A percentile compares a stretch with the other conserved stretches of the same genome.
phyloP scores from a whole-genome alignment of 257 asterid species.

The Euphrasia confusa region DNA sequence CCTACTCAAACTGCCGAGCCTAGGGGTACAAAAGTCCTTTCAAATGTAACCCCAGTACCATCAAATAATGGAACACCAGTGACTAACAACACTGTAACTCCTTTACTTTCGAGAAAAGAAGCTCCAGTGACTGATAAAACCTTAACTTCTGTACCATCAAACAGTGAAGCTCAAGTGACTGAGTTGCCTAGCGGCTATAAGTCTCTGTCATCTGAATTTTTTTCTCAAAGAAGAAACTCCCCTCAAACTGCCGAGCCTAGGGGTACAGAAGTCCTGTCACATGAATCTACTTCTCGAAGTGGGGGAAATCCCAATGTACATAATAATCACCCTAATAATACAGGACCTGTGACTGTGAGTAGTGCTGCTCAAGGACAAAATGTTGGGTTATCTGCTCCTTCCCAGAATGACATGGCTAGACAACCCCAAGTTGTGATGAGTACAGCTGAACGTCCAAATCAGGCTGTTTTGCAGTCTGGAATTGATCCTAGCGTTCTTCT shows the following conservation, averaged over 20 bases:
- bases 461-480: conserved; percentile 27
- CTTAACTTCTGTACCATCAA: conserved; percentile 20
- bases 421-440: conserved; percentile 22
- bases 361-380: conserved; percentile 22
- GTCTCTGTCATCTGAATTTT: conserved; percentile 25
- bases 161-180: conserved; percentile 18
- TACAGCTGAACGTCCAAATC: conserved; percentile 31
- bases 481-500: conserved; percentile 27
- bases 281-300: conserved; percentile 31
- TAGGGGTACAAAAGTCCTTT: conserved; percentile 14
- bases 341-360: conserved; percentile 20
- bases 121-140: conserved; percentile 27
- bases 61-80: conserved; percentile 29
- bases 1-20: conserved; percentile 34
- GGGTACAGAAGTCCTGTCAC: conserved; percentile 9
- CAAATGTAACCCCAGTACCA: conserved; percentile 21
- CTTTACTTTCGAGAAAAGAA: conserved; percentile 22
- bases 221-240: conserved; percentile 29
- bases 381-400: conserved; percentile 18
- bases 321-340: conserved; percentile 19
- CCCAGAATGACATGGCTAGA: conserved; percentile 23
- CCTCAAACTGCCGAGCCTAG: conserved; percentile 35
- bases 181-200: conserved; percentile 28
- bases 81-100: conserved; percentile 25
- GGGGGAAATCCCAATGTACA: conserved; percentile 28